Percentiles rank a stretch among this genome's conserved stretches.
These are phyloP conservation scores for Podospora conica DNA, from an alignment of 495 filamentous ascomycete genomes.

Conservation along the genomic window DNA sequence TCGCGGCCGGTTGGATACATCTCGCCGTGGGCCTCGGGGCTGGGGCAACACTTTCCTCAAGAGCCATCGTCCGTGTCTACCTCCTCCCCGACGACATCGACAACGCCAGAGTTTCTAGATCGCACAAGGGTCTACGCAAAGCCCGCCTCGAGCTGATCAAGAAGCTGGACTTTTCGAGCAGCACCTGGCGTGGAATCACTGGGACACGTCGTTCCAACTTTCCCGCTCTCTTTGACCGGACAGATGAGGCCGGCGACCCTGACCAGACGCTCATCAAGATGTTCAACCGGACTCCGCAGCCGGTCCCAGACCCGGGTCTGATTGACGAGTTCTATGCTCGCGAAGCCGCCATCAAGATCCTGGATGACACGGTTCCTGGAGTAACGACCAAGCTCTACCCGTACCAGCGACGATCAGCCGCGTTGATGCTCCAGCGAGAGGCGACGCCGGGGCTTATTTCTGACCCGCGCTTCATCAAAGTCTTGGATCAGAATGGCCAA, in stretches of 20 bases:
- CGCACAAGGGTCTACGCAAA: constrained; percentile 36
- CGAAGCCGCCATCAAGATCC: constrained; percentile 56
- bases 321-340: constrained; percentile 52
- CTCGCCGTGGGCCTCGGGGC: constrained; percentile 28
- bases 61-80: constrained; percentile 51
- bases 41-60: constrained; percentile 6
- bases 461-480: constrained; percentile 64
- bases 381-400: constrained; percentile 64
- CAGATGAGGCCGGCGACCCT: not conserved
- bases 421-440: constrained; percentile 82
- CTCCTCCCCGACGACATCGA: constrained; percentile 62
- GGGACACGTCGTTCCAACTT: not conserved
- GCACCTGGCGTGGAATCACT: constrained; percentile 50
- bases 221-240: not conserved
- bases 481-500: constrained; percentile 52
- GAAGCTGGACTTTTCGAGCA: constrained; percentile 49
- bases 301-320: constrained; percentile 48
- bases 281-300: constrained; percentile 79
- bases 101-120: constrained; percentile 41
- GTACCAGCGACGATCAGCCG: constrained; percentile 78
- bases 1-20: constrained; percentile 37
- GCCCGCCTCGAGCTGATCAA: constrained; percentile 47
- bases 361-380: constrained; percentile 50
- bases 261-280: constrained; percentile 67
- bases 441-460: constrained; percentile 53